Evolutionary conservation across 208 protist species (phyloP).

Genomic region (Porcisia hertigi): DNA sequence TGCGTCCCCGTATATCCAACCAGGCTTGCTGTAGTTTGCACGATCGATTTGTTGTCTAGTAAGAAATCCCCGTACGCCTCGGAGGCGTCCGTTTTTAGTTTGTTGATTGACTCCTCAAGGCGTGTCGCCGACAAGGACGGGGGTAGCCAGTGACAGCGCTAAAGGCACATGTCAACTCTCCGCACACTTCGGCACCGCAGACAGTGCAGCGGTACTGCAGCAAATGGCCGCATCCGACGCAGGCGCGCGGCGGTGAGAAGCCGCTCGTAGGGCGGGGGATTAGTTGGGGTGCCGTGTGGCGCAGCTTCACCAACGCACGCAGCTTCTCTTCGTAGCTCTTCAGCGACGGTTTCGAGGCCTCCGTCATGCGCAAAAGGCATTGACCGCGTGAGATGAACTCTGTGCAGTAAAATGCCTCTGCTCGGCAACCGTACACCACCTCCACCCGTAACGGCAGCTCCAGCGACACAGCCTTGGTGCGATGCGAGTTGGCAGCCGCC

Average conservation of each 20-base stretch:
- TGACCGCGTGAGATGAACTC: constrained; percentile 67
- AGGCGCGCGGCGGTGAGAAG: constrained; percentile 30
- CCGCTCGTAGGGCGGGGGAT: constrained; percentile 25
- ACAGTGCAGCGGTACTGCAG: constrained; percentile 64
- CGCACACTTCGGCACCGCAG: constrained; percentile 77
- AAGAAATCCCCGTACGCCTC: too few species aligned
- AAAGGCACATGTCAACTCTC: constrained; percentile 40
- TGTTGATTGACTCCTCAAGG: neutral
- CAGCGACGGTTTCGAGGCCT: constrained; percentile 43
- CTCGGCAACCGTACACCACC: constrained; percentile 80
- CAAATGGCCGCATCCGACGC: constrained; percentile 49
- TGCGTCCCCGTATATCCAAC: neutral
- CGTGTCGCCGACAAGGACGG: constrained; percentile 41
- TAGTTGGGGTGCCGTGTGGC: constrained; percentile 37
- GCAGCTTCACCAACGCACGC: constrained; percentile 41
- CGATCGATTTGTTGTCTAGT: neutral
- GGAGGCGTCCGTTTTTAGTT: neutral
- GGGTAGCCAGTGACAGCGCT: constrained; percentile 62
- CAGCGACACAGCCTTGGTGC: constrained; percentile 2
- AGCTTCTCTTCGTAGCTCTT: constrained; percentile 68
- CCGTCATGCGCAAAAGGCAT: constrained; percentile 48
- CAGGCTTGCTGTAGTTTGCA: neutral
- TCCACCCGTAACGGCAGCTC: constrained; percentile 59
- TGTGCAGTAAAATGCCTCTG: constrained; percentile 75
- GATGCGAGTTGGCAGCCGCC: neutral